Base-by-base conservation (phyloP, 2,329 filamentous ascomycete genomes). In the Rutstroemia sp. region DNA sequence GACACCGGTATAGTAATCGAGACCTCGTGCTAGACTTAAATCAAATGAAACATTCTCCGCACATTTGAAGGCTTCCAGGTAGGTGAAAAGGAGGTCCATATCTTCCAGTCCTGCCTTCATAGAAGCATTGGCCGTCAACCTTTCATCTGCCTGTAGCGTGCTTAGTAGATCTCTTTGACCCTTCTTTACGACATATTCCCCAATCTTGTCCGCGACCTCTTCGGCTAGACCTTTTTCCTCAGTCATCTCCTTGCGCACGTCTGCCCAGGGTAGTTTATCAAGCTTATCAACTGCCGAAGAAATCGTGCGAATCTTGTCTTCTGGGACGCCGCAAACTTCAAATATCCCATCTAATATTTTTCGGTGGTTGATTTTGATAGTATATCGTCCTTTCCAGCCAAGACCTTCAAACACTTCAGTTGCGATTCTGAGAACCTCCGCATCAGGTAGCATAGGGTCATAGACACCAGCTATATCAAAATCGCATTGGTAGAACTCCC, bases 401-500 rank as follows among this genome's bases (percentile, higher is more conserved):
- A 96, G 77, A 48, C 81, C 82, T 64, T 92, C 83, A 67, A 96
- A 95, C 42, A 95, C 87, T 70, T 96, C 91, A 65, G 83, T 84
- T 50, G 89, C 82, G 63, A 96, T 91, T 57, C 87, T 81, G 65
- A 97, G 75, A 58, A 96, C 87, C 74, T 96, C 92, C 39, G 91
- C 88, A 68, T 96, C 92, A 56, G 92, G 89, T 25, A 96, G 80
- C 91, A 96, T 96, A 54, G 89, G 74, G 70, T 96, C 92, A 75
- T 90, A 95, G 44, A 76, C 77, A 59, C 92, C 91, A 12, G 92
- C 92, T 73, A 96, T 92, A 70, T 96, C 92, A 69, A 96, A 95
- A 74, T 97, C 92, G 75, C 92, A 96, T 73, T 96, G 92, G 76
- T 95, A 96, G 73, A 96, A 96, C 73, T 96, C 92, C 68, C 92